These are phyloP conservation scores for Fonsecaea monophora DNA, from an alignment of 2,329 filamentous ascomycete species.

Conservation along the genomic window DNA sequence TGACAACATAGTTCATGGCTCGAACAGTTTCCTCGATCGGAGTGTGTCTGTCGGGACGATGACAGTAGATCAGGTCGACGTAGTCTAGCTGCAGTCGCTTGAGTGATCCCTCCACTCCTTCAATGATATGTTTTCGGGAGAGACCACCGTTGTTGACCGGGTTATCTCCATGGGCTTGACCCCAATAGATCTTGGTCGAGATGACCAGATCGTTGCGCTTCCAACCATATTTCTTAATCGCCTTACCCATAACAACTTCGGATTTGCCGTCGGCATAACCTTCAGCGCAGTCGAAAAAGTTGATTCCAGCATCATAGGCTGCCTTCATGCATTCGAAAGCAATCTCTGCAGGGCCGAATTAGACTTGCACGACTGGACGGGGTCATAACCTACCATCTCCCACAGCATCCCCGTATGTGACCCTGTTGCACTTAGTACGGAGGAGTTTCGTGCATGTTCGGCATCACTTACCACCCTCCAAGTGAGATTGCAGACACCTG, in stretches of 20 bases:
- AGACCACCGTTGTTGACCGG: slow-evolving; percentile 71
- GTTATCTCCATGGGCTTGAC: slow-evolving; percentile 51
- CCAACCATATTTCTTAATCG: slow-evolving; percentile 62
- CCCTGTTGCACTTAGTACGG: slow-evolving; percentile 48
- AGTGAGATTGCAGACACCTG: slow-evolving; percentile 77
- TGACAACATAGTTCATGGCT: slow-evolving; percentile 74
- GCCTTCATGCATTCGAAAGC: slow-evolving; percentile 56
- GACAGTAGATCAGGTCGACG: slow-evolving; percentile 75
- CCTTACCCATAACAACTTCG: slow-evolving; percentile 61
- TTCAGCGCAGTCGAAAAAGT: slow-evolving; percentile 63
- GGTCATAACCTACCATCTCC: slow-evolving; percentile 61
- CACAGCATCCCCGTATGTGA: slow-evolving; percentile 77
- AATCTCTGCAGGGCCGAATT: slow-evolving; percentile 37
- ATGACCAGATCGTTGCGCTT: slow-evolving; percentile 64
- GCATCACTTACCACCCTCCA: slow-evolving; percentile 51
- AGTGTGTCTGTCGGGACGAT: slow-evolving; percentile 70
- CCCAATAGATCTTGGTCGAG: slow-evolving; percentile 53
- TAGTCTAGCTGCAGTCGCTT: slow-evolving; percentile 69
- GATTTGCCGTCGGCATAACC: slow-evolving; percentile 60
- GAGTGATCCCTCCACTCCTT: slow-evolving; percentile 67
- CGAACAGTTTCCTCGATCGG: slow-evolving; percentile 76
- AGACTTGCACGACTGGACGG: not conserved
- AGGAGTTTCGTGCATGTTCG: not conserved
- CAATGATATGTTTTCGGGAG: slow-evolving; percentile 73
- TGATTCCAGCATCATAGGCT: slow-evolving; percentile 64